These are phyloP conservation scores for Kwoniella botswanensis DNA, from an alignment of 768 basidiomycete genomes.

Conservation along the genomic window DNA sequence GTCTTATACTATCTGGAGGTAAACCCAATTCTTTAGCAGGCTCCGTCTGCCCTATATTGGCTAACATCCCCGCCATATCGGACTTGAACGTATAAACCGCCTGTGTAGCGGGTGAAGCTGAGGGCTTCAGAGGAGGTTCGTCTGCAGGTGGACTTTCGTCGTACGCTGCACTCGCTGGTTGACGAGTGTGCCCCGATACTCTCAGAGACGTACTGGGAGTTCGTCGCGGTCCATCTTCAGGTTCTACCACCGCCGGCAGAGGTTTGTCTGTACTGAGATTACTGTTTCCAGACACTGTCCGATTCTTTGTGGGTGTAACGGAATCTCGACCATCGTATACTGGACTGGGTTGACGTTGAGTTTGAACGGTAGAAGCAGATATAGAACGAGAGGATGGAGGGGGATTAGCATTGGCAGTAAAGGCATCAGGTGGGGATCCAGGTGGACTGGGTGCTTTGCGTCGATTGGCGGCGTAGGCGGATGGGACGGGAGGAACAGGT, in stretches of 20 bases:
- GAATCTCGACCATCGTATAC: slow-evolving; percentile 16
- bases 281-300: slow-evolving; percentile 9
- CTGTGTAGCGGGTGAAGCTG: slow-evolving; percentile 15
- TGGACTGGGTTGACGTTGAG: slow-evolving; percentile 6
- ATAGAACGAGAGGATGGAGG: slow-evolving; percentile 11
- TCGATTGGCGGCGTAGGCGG: slow-evolving; percentile 15
- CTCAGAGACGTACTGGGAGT: slow-evolving; percentile 2
- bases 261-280: slow-evolving; percentile 26
- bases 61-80: slow-evolving; percentile 50
- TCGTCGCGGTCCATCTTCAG: neutral
- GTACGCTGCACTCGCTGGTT: slow-evolving; percentile 29
- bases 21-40: slow-evolving; percentile 52
- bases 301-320: slow-evolving; percentile 15
- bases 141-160: slow-evolving; percentile 21
- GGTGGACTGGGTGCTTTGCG: slow-evolving; percentile 17
- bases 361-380: slow-evolving; percentile 7
- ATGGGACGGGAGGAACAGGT: slow-evolving; percentile 34
- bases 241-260: slow-evolving; percentile 19
- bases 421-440: slow-evolving; percentile 3
- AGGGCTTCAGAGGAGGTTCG: slow-evolving; percentile 1
- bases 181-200: slow-evolving; percentile 28
- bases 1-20: slow-evolving; percentile 39
- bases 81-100: slow-evolving; percentile 38
- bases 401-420: slow-evolving; percentile 1
- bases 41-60: slow-evolving; percentile 45